Conservation (phyloP, 768 basidiomycete genomes). For the Lentinus tigrinus region DNA sequence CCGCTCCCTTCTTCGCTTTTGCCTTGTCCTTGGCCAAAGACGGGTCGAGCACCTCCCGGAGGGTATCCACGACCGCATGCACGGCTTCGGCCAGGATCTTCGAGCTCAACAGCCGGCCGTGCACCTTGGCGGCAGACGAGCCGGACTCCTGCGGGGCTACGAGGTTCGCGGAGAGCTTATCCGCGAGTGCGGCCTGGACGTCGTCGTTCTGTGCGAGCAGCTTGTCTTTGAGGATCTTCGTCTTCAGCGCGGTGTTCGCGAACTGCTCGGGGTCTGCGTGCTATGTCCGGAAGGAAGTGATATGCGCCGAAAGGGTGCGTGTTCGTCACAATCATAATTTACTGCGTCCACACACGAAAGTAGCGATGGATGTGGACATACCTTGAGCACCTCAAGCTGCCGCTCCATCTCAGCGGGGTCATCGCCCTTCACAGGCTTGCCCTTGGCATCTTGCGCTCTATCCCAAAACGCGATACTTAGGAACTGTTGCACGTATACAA, state of each 20-base stretch:
- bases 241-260: conserved; percentile 62
- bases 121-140: conserved; percentile 55
- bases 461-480: neutral
- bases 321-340: too few relatives aligned
- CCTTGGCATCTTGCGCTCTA: conserved; percentile 34
- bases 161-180: conserved; percentile 41
- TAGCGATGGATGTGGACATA: conserved; percentile 27
- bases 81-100: conserved; percentile 69
- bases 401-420: conserved; percentile 51
- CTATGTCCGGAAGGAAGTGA: conserved; percentile 35
- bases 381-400: conserved; percentile 68
- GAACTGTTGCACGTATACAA: neutral
- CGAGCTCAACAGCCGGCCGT: conserved; percentile 73
- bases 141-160: conserved; percentile 37
- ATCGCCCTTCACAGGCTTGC: conserved; percentile 25
- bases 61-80: conserved; percentile 45
- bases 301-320: too few relatives aligned
- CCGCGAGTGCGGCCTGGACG: conserved; percentile 43
- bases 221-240: conserved; percentile 75
- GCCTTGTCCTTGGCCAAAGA: conserved; percentile 4
- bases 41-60: conserved; percentile 44
- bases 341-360: neutral
- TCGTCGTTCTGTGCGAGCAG: conserved; percentile 49
- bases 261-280: conserved; percentile 55
- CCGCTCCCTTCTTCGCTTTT: conserved; percentile 7